Percentiles rank a stretch among this genome's conserved stretches.
Conservation (phyloP, 176 grass and related monocot species). For the Oryza rufipogon region DNA sequence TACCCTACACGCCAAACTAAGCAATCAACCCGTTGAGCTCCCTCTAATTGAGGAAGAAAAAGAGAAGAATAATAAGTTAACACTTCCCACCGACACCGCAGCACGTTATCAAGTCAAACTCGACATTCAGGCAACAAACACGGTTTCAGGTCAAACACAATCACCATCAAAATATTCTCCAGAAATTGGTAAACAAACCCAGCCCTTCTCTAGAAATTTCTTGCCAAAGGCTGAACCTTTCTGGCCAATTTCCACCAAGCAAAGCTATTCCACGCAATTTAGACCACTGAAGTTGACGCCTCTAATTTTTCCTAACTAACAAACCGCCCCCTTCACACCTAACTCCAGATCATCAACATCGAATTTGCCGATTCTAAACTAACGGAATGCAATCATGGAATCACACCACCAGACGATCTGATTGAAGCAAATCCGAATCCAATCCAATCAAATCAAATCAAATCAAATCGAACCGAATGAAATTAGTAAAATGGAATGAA, state of each 20-base stretch:
- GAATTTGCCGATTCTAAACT: not conserved
- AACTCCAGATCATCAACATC: not conserved
- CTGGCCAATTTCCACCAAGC: slow-evolving; percentile 9
- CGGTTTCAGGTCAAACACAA: slow-evolving; percentile 36
- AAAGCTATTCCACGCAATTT: slow-evolving; percentile 7
- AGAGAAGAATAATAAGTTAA: not conserved
- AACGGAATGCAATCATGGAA: not conserved
- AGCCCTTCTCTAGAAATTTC: slow-evolving; percentile 30
- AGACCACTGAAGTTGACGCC: slow-evolving; percentile 30
- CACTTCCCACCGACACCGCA: slow-evolving; percentile 1
- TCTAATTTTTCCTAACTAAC: slow-evolving; percentile 18
- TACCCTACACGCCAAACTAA: not conserved
- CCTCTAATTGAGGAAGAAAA: not conserved
- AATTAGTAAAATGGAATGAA: slow-evolving; percentile 13
- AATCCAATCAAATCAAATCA: slow-evolving; percentile 28
- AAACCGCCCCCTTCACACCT: slow-evolving; percentile 2
- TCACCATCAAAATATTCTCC: slow-evolving; percentile 36
- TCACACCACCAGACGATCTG: not conserved
- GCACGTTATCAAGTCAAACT: slow-evolving; percentile 42
- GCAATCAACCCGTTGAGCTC: not conserved
- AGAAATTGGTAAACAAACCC: not conserved
- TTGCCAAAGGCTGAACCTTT: not conserved
- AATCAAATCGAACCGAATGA: not conserved
- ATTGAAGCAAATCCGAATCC: not conserved
- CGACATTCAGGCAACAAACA: slow-evolving; percentile 22